Conservation (phyloP, 2,329 filamentous ascomycete species). For the Aspergillus carbonarius region DNA sequence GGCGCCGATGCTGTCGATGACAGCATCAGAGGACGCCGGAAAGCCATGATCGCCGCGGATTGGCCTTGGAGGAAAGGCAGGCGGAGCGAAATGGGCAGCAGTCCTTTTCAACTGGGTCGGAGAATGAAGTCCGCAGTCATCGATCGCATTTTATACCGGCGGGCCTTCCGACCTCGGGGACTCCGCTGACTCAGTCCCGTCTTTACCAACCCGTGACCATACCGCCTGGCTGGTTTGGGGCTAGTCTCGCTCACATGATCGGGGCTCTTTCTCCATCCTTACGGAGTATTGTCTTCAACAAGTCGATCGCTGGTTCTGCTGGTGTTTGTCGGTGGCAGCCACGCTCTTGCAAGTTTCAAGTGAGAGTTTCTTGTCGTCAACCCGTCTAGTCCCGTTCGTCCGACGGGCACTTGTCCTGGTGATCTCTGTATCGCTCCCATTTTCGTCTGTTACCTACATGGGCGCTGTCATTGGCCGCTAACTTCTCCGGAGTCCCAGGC, state of each 20-base stretch:
- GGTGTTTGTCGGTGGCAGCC: neutral
- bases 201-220: conserved; percentile 12
- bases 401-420: neutral
- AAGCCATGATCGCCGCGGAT: conserved; percentile 35
- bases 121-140: conserved; percentile 14
- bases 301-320: neutral
- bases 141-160: conserved; percentile 19
- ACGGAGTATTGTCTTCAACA: neutral
- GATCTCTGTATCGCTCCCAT: too few relatives aligned
- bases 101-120: conserved; percentile 7
- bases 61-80: conserved; percentile 15
- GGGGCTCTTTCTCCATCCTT: neutral
- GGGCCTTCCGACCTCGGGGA: conserved; percentile 37
- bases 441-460: neutral
- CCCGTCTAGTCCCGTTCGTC: neutral
- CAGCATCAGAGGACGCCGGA: conserved; percentile 39
- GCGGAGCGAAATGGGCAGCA: conserved; percentile 8
- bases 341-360: neutral
- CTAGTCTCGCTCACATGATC: conserved; percentile 16
- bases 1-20: conserved; percentile 31
- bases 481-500: neutral
- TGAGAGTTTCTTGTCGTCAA: neutral
- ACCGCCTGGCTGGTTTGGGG: conserved; percentile 16
- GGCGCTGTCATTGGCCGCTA: conserved; percentile 2
- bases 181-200: conserved; percentile 33